Percentiles rank a stretch among this genome's conserved stretches.
Evolutionary conservation across 768 basidiomycete genomes (phyloP).

Genomic region (Pluteus cervinus): DNA sequence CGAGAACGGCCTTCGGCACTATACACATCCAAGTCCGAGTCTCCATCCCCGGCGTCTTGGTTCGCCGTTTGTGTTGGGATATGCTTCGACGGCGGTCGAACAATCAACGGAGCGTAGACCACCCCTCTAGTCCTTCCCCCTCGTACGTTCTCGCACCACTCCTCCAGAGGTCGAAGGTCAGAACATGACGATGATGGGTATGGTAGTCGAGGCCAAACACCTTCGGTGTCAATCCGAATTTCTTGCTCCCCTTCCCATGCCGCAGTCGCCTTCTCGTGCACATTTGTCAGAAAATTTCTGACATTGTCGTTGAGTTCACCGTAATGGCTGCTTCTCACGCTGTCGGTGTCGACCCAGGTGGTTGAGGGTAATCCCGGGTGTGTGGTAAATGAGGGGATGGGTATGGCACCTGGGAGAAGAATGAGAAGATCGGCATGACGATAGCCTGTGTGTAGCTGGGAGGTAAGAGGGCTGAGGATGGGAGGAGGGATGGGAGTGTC

Average conservation of each 20-base stretch:
- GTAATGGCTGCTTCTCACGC: conserved; percentile 40
- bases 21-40: conserved; percentile 34
- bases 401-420: conserved; percentile 67
- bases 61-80: too few relatives aligned
- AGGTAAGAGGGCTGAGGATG: conserved; percentile 52
- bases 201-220: too few relatives aligned
- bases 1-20: conserved; percentile 43
- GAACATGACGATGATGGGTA: too few relatives aligned
- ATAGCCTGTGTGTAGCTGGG: conserved; percentile 61
- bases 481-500: conserved; percentile 50
- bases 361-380: conserved; percentile 52
- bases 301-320: conserved; percentile 40
- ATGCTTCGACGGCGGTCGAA: conserved; percentile 50
- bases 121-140: conserved; percentile 27
- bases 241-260: conserved; percentile 31
- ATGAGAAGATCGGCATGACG: conserved; percentile 66
- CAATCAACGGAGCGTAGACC: conserved; percentile 59
- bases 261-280: too few relatives aligned
- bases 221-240: too few relatives aligned
- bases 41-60: too few relatives aligned
- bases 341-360: conserved; percentile 51
- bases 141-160: conserved; percentile 13
- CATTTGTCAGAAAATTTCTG: conserved; percentile 18
- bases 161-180: too few relatives aligned
- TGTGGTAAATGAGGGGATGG: conserved; percentile 64